These are phyloP conservation scores for Ceratocystiopsis minuta DNA, from an alignment of 2,329 filamentous ascomycete genomes.

Conservation along the genomic window DNA sequence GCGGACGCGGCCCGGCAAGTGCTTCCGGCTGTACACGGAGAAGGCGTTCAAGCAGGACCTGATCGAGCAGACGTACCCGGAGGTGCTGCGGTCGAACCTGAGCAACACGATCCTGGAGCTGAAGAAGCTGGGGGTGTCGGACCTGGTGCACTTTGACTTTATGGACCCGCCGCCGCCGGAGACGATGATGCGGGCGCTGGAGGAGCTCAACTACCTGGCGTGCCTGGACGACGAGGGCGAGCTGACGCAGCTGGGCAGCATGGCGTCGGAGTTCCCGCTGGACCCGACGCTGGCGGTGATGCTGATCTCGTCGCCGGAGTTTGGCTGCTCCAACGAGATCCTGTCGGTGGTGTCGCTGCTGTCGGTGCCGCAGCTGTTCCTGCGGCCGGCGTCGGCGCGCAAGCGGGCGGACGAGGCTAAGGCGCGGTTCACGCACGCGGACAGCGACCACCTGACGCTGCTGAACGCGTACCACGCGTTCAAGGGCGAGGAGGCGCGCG, in stretches of 20 bases:
- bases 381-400: slow-evolving; percentile 66
- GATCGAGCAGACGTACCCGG: slow-evolving; percentile 91
- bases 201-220: slow-evolving; percentile 93
- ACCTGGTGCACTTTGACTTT: slow-evolving; percentile 93
- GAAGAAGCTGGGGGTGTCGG: slow-evolving; percentile 91
- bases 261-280: slow-evolving; percentile 88
- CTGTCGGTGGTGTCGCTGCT: slow-evolving; percentile 85
- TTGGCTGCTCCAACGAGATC: slow-evolving; percentile 97
- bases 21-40: slow-evolving; percentile 93
- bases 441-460: slow-evolving; percentile 90
- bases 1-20: slow-evolving; percentile 95
- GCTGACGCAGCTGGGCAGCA: slow-evolving; percentile 64
- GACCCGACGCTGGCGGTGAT: slow-evolving; percentile 92
- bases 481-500: slow-evolving; percentile 53
- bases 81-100: slow-evolving; percentile 86
- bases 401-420: slow-evolving; percentile 98
- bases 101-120: slow-evolving; percentile 89
- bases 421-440: slow-evolving; percentile 72
- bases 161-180: slow-evolving; percentile 98
- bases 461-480: slow-evolving; percentile 97
- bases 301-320: slow-evolving; percentile 93
- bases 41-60: slow-evolving; percentile 92
- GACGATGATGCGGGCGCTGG: slow-evolving; percentile 92
- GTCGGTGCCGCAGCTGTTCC: slow-evolving; percentile 85
- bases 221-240: slow-evolving; percentile 95